Base-by-base conservation (phyloP, 345 rosid species). In the Eucalyptus marginata region DNA sequence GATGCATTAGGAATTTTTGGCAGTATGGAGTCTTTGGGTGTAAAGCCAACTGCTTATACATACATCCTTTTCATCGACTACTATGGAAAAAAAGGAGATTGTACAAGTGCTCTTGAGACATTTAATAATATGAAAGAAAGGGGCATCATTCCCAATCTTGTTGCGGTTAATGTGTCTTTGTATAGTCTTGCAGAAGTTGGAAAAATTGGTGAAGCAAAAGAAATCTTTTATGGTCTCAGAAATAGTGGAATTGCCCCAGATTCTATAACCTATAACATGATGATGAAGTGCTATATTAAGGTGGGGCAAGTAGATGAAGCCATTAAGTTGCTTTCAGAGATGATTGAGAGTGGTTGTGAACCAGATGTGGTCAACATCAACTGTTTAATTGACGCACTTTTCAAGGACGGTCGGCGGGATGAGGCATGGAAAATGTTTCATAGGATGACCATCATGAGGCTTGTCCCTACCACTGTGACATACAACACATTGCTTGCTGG, bases 191-290 rank as follows among this genome's bases (percentile, higher is more conserved):
- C 97, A 86, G 93, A 94, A 90, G 93, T 66, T 16, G 98, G 99
- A 88, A 93, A 90, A 93, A 93, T 94, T 86, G 88, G 90, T 50
- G 96, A 97, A 93, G 99, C 98, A 4, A 95, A 96, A 88, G 93
- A 92, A 87, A 92, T 97, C 86, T 97, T 96, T 90, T 90, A 91
- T 54, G 94, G 94, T 44, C 93, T 97, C 76, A 96, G 93, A 91
- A 91, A 90, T 49, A 92, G 91, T 22, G 99, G 99, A 43, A 91
- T 97, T 64, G 90, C 91, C 24, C 95, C 98, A 44, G 99, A 97
- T 94, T 94, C 98, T 86, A 94, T 96, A 79, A 95, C 98, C 27
- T 97, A 97, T 94, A 96, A 96, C 95, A 96, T 96, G 98, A 96
- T 96, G 99, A 96, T 97, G 96, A 97, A 93, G 92, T 97, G 99